Evolutionary conservation across 305 asterid species (phyloP).

Genomic region (Caryopteris hybrid): DNA sequence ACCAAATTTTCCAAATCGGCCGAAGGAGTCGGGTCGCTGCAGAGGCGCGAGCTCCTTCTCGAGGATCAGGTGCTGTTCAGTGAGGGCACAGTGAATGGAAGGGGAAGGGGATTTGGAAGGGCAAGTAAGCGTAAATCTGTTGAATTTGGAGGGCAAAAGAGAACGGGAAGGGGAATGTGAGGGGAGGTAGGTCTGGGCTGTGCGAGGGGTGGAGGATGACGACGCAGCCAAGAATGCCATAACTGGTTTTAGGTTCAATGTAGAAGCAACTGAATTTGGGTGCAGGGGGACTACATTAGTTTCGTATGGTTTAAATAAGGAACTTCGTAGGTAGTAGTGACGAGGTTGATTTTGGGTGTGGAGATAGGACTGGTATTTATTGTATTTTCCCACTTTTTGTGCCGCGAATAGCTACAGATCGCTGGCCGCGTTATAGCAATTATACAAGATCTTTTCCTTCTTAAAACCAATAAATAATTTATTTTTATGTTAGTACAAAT

Average conservation of each 20-base stretch:
- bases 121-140: background rate
- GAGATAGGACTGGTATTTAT: too few species aligned
- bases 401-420: too few species aligned
- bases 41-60: constrained; percentile 10
- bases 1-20: constrained; percentile 60
- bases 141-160: constrained; percentile 16
- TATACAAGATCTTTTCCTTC: too few species aligned
- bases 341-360: too few species aligned
- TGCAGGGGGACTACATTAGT: too few species aligned
- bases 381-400: too few species aligned
- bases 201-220: constrained; percentile 21
- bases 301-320: too few species aligned
- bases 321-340: too few species aligned
- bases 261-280: too few species aligned
- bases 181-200: constrained; percentile 25
- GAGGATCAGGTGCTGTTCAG: background rate
- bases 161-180: background rate
- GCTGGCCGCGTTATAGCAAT: too few species aligned
- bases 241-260: constrained; percentile 12
- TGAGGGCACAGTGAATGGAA: constrained; percentile 22
- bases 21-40: constrained; percentile 55
- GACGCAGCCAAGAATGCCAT: constrained; percentile 37
- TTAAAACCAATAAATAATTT: too few species aligned
- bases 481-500: too few species aligned
- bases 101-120: background rate